Evolutionary conservation across 352 stramenopile genomes (phyloP).

Genomic region (Phytophthora agathidicida): DNA sequence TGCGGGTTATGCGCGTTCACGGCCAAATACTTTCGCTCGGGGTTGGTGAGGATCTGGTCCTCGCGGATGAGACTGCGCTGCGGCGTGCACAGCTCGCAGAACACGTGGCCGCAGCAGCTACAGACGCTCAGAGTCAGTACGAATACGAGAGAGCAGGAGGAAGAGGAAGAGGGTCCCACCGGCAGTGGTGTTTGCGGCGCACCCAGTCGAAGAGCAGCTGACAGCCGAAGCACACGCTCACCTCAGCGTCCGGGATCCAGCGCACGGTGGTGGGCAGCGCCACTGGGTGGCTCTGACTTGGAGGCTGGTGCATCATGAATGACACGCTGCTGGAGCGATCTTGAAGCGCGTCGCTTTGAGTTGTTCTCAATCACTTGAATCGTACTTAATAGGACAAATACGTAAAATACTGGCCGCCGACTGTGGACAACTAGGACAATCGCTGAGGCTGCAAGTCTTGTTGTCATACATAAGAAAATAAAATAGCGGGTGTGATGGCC

Average conservation of each 20-base stretch:
- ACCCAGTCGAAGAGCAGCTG: slow-evolving; percentile 90
- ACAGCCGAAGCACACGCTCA: slow-evolving; percentile 78
- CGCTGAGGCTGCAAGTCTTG: no score
- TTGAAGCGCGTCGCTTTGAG: slow-evolving; percentile 13
- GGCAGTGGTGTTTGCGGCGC: slow-evolving; percentile 91
- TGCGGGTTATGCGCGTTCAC: slow-evolving; percentile 86
- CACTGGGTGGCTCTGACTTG: neutral
- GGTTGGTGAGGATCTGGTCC: slow-evolving; percentile 77
- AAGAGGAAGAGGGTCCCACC: slow-evolving; percentile 24
- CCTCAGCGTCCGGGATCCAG: slow-evolving; percentile 84
- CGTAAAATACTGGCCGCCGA: no score
- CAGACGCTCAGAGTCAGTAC: neutral
- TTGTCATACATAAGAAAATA: slow-evolving; percentile 12
- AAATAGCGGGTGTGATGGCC: slow-evolving; percentile 8
- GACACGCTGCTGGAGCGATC: slow-evolving; percentile 16
- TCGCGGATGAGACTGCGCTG: slow-evolving; percentile 75
- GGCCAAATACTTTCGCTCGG: slow-evolving; percentile 73
- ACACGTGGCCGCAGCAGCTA: slow-evolving; percentile 78
- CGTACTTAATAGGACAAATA: neutral
- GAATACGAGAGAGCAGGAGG: slow-evolving; percentile 1
- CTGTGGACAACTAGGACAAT: no score
- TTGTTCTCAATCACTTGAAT: neutral
- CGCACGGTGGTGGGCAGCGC: slow-evolving; percentile 69
- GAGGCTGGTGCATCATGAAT: slow-evolving; percentile 28
- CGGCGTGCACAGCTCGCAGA: slow-evolving; percentile 77